Base-by-base conservation (phyloP, 1,139 yeast species). In the Entelexis paramagnoliae region DNA sequence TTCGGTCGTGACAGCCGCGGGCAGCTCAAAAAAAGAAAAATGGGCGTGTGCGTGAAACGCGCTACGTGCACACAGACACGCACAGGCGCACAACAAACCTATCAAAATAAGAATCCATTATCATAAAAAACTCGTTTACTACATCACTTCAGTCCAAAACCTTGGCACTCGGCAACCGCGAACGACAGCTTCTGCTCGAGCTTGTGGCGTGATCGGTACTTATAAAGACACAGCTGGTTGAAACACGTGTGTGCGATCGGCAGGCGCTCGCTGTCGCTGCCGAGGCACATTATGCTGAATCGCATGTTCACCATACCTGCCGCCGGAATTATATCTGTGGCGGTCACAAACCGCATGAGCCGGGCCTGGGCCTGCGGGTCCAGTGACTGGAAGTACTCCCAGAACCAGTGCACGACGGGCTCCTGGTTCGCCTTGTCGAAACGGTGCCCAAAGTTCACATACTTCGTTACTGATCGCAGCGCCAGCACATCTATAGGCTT, bases 221-320 rank as follows among this genome's bases (percentile, higher is more conserved):
- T 79, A 66, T 80, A 83, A 8, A 91, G 59, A 51, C 91, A 85
- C 40, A 91, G 66, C 68, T 89, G 96, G 63, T 88, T 89, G 68
- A 89, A 91, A 62, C 97, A 91, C 0, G 97, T 91, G 62, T 89
- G 97, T 0, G 96, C 89, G 11, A 82, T 69, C 0, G 97, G 97
- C 29, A 88, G 68, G 48, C 82, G 70, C 4, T 75, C 69, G 50
- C 71, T 65, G 55, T 77, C 78, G 2, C 68, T 72, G 3, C 82
- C 81, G 10, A 79, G 60, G 51, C 75, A 69, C 36, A 80, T 74
- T 46, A 85, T 77, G 57, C 81, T 81, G 62, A 89, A 82, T 41
- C 74, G 74, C 68, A 89, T 68, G 51, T 84, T 81, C 45, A 81
- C 80, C 20, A 86, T 73, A 0, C 97, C 98, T 0, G 95, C 86